Evolutionary conservation across 2,329 filamentous ascomycete species (phyloP).

Genomic region (Fusarium hainanense): DNA sequence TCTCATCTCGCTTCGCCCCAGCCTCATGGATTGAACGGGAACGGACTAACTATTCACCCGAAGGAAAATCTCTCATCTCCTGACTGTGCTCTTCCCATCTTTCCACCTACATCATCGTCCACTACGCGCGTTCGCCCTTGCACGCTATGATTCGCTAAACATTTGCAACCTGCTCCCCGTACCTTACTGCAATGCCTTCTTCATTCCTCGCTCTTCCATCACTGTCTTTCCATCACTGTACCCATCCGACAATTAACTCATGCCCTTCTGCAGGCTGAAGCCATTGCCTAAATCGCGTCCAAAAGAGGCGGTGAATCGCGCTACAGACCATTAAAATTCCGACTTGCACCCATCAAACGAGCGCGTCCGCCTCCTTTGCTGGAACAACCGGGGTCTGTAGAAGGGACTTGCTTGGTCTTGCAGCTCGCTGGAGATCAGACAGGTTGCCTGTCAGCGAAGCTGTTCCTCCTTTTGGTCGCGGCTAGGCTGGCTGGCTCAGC

Average conservation of each 20-base stretch:
- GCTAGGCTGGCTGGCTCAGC: not conserved
- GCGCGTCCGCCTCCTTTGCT: slow-evolving; percentile 18
- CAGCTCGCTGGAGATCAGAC: slow-evolving; percentile 29
- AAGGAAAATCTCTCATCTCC: not conserved
- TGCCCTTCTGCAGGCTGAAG: not conserved
- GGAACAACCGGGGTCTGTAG: slow-evolving; percentile 32
- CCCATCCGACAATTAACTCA: not conserved
- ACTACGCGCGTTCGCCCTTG: not conserved
- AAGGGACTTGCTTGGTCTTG: slow-evolving; percentile 19
- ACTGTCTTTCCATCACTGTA: not conserved
- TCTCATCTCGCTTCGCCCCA: not conserved
- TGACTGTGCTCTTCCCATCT: not conserved
- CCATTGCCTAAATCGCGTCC: not conserved
- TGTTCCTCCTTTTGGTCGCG: slow-evolving; percentile 16
- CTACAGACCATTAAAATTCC: slow-evolving; percentile 25
- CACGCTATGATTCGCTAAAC: not conserved
- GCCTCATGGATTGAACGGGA: fast-evolving
- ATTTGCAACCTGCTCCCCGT: not conserved
- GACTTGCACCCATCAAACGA: slow-evolving; percentile 27
- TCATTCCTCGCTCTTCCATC: not conserved
- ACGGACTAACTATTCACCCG: not conserved
- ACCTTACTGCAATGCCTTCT: not conserved
- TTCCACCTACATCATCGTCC: not conserved
- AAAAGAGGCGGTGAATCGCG: slow-evolving; percentile 26
- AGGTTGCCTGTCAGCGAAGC: slow-evolving; percentile 32